phyloP scores from a whole-genome alignment of 2,329 filamentous ascomycete species.

The Fusarium sacchari region DNA sequence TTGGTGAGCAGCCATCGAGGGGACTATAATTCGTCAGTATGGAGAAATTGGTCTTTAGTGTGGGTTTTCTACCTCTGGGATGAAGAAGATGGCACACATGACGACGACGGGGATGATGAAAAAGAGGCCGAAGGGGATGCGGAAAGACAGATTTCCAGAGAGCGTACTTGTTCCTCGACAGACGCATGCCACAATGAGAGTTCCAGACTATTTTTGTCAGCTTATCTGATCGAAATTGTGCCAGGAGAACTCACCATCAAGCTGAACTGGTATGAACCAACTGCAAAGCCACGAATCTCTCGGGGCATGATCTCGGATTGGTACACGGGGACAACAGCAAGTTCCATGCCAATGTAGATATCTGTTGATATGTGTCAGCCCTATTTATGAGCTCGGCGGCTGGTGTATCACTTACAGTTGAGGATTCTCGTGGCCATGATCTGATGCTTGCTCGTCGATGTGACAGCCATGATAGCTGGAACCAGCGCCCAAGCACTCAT shows the following conservation, averaged over 20 bases:
- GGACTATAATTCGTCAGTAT: conserved; percentile 4
- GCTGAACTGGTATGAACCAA: conserved; percentile 49
- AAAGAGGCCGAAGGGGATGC: conserved; percentile 36
- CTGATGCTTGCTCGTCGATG: conserved; percentile 35
- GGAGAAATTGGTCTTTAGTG: accelerated
- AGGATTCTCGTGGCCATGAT: conserved; percentile 39
- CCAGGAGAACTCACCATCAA: conserved; percentile 33
- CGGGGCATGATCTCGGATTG: conserved; percentile 46
- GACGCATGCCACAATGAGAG: conserved; percentile 40
- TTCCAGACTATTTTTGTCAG: conserved; percentile 1
- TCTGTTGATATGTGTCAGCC: neutral
- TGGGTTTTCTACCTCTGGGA: conserved; percentile 24
- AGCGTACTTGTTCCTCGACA: conserved; percentile 35
- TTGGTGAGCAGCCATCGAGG: conserved; percentile 39
- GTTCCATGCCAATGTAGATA: conserved; percentile 38
- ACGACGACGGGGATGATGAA: conserved; percentile 36
- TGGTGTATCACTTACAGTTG: conserved; percentile 6
- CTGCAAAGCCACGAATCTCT: conserved; percentile 50
- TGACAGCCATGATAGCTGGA: conserved; percentile 36
- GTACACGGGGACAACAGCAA: conserved; percentile 46
- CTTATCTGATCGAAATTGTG: accelerated
- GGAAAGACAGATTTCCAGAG: conserved; percentile 33
- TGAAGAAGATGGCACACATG: conserved; percentile 30
- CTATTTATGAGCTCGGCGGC: neutral
- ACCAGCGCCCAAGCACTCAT: conserved; percentile 50